Percentiles rank a stretch among this genome's conserved stretches.
Evolutionary conservation across 2,329 filamentous ascomycete genomes (phyloP).

Genomic region (Penicillium verrucosum): DNA sequence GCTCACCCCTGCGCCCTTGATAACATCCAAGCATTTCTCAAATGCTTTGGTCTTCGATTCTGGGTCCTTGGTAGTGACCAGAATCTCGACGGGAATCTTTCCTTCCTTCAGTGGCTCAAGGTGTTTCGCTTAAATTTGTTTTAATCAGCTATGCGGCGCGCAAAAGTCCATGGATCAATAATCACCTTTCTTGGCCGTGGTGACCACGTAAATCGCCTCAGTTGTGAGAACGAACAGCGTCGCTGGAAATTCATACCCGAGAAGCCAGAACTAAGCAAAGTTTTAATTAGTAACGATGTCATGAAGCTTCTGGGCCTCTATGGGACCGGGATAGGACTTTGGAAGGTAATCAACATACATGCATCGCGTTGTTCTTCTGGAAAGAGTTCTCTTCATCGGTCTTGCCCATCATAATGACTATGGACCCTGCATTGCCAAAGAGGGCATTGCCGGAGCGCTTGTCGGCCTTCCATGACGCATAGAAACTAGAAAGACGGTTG

Average conservation of each 20-base stretch:
- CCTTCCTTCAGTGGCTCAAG: slow-evolving; percentile 88
- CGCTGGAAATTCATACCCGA: slow-evolving; percentile 97
- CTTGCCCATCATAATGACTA: slow-evolving; percentile 91
- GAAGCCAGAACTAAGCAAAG: slow-evolving; percentile 80
- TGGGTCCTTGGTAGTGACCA: slow-evolving; percentile 87
- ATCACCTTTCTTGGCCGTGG: slow-evolving; percentile 92
- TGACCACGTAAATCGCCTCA: slow-evolving; percentile 86
- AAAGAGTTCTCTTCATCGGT: slow-evolving; percentile 83
- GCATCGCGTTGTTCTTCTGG: slow-evolving; percentile 94
- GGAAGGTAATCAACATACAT: slow-evolving; percentile 58
- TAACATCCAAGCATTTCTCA: slow-evolving; percentile 74
- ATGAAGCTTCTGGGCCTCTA: background rate
- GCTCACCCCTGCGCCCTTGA: slow-evolving; percentile 82
- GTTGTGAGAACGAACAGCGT: slow-evolving; percentile 89
- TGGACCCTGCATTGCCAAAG: slow-evolving; percentile 82
- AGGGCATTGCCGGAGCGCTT: slow-evolving; percentile 80
- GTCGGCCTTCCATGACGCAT: slow-evolving; percentile 93
- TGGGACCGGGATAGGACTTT: background rate
- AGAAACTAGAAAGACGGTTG: slow-evolving; percentile 82
- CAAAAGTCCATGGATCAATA: background rate
- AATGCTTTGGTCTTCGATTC: slow-evolving; percentile 91
- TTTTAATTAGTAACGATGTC: slow-evolving; percentile 4
- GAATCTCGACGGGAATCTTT: slow-evolving; percentile 86
- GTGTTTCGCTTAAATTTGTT: slow-evolving; percentile 69
- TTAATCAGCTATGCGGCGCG: slow-evolving; percentile 6